phyloP scores from a whole-genome alignment of 805 yeast genomes.

The Blastobotrys mokoenaii region DNA sequence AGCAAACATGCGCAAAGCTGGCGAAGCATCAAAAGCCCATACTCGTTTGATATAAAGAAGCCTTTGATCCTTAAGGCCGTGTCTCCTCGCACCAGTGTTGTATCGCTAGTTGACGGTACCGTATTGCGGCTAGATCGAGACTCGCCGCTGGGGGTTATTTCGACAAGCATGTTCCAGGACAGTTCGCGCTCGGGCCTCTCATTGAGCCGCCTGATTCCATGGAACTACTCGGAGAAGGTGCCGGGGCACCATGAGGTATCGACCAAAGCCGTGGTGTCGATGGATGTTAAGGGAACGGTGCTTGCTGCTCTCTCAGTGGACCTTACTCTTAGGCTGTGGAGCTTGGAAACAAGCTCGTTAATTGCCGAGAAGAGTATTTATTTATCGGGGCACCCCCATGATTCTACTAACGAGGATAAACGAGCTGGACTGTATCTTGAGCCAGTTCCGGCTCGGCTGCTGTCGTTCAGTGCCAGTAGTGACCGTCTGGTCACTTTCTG shows the following conservation, averaged over 20 bases:
- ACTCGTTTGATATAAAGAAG: conserved; percentile 47
- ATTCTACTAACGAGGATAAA: too few relatives aligned
- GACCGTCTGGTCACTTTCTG: conserved; percentile 30
- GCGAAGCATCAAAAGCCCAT: conserved; percentile 64
- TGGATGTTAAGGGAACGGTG: conserved; percentile 21
- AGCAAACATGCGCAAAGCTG: conserved; percentile 33
- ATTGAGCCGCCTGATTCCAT: conserved; percentile 23
- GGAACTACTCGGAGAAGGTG: conserved; percentile 29
- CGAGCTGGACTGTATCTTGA: conserved; percentile 18
- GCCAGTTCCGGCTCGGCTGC: conserved; percentile 25
- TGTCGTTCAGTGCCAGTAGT: conserved; percentile 13
- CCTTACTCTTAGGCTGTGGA: conserved; percentile 54
- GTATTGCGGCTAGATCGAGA: conserved; percentile 33
- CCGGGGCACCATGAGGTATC: conserved; percentile 38
- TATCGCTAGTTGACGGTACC: conserved; percentile 72
- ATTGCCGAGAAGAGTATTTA: conserved; percentile 18
- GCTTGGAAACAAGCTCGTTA: conserved; percentile 31
- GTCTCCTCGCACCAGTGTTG: conserved; percentile 38
- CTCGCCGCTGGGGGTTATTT: conserved; percentile 26
- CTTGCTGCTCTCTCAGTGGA: conserved; percentile 47
- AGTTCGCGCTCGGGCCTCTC: conserved; percentile 8
- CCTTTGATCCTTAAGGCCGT: conserved; percentile 49
- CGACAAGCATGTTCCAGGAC: conserved; percentile 31
- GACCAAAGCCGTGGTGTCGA: conserved; percentile 30
- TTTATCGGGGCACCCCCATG: too few relatives aligned